Base-by-base conservation (phyloP, 1,284 basidiomycete genomes). In the Cerioporus squamosus region DNA sequence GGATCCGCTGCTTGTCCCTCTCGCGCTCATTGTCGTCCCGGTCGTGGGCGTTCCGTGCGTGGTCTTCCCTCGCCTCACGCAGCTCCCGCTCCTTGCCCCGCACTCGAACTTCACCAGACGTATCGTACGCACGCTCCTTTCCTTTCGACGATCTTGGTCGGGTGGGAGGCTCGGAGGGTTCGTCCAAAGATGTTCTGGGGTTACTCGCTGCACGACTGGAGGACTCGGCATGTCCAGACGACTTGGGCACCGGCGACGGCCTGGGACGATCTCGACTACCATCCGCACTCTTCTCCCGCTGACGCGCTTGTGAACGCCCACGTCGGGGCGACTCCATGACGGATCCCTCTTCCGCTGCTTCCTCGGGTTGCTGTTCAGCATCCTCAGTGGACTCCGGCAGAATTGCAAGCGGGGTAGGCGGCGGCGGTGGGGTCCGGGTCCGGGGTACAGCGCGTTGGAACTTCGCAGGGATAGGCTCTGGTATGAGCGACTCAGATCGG, bases 1-100 rank as follows among this genome's bases (percentile, higher is more conserved):
- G 77, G 23, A 93, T 93, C 46, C 81, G 80, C 58, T 81, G 80
- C 67, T 88, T 88, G 66, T 91, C 87, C 33, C 70, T 73, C 23
- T 74, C 75, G 26, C 79, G 77, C 61, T 85, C 85, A 38, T 68
- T 68, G 10, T 62, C 63, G 49, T 78, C 78, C 64, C 74, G 70
- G 45, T 62, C 66, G 17, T 61, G 52, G 66, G 83, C 80, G 55
- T 80, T 77, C 58, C 76, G 76, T 40, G 72, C 70, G 39, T 85
- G 81, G 55, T 82, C 79, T 63, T 81, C 79, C n/a, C 76, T 75
- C 4, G 79, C 85, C 18, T 76, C 81, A 12, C 76, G 70, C 45
- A 90, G 72, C 65, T 90, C 88, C 15, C 76, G 74, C 65, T 88
- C 84, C 65, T 85, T 89, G 17, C 84, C 85, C 47, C 74, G 72